Evolutionary conservation across 495 filamentous ascomycete genomes (phyloP), one percentile per base, ranked within the genome.

Genomic region (Aspergillus olivimuriae): DNA sequence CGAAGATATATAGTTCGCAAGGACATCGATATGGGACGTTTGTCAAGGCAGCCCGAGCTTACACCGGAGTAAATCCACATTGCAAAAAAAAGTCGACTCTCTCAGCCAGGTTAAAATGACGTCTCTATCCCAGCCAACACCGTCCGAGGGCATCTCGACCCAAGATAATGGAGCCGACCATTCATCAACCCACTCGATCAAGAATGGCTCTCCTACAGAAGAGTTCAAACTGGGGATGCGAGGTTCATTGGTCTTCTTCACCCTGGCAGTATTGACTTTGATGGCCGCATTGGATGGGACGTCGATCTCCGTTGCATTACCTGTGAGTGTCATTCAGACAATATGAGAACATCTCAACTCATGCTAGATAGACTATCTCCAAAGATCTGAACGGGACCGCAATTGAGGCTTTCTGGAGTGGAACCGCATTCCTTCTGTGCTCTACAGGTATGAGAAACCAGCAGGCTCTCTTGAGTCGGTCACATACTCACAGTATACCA

Each of bases 251-350:
- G 24, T 51, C 23, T 81, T 84, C 50, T 23, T 55, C 10, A 76
- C 76, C 2, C 64, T 87, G 41, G 66, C 68, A 14, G 63, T 80
- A 5, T 67, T 85, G 36, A 75, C 75, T 2, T 58, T 86, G 17
- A 78, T 80, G 61, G 77, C 76, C 1, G 78, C 83, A 9, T 61
- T 87, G 19, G 84, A 88, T 56, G 80, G 78, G 2, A 86, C 84
- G 2, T 82, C 78, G 4, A 66, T 87, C 14, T 78, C 76, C 14
- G 80, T 86, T n/a, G 84, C 84, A 12, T 56, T 87, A 28, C 82
- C 84, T 1, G 77, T 80, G 24, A 28, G 62, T 56, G 14, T 10
- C 43, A 5, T 4, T 38, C 35, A 12, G 9, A 1, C 4, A n/a
- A 3, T 8, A 0, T 9, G 5, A 2, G 4, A 12, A 17, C n/a